Evolutionary conservation across 164 flowering plant genomes (phyloP).

Genomic region (Aristolochia fimbriata): DNA sequence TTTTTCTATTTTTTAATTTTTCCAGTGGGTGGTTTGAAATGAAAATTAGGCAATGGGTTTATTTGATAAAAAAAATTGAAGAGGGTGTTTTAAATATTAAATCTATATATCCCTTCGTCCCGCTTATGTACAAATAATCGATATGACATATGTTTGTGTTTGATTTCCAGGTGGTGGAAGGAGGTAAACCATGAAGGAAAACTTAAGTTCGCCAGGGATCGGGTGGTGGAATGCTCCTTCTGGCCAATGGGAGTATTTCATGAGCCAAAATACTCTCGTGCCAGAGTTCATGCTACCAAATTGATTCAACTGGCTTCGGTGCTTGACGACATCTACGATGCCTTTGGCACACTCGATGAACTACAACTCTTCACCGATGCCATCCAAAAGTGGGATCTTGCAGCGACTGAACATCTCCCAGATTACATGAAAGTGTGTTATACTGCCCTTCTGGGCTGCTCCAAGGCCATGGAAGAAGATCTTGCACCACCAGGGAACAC

Average conservation of each 20-base stretch:
- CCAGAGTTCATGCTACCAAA: not conserved
- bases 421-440: slow-evolving; percentile 30
- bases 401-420: slow-evolving; percentile 22
- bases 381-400: slow-evolving; percentile 31
- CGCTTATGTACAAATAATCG: no score
- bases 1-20: no score
- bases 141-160: not conserved
- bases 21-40: no score
- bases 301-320: not conserved
- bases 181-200: not conserved
- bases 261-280: slow-evolving; percentile 2
- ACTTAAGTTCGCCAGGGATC: slow-evolving; percentile 1
- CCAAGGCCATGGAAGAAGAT: slow-evolving; percentile 19
- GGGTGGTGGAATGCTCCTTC: slow-evolving; percentile 1
- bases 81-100: no score
- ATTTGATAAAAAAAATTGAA: no score
- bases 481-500: slow-evolving; percentile 19
- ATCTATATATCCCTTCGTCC: no score
- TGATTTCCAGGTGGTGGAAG: slow-evolving; percentile 5
- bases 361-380: slow-evolving; percentile 4
- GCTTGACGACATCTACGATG: slow-evolving; percentile 6
- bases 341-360: slow-evolving; percentile 1
- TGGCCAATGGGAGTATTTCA: not conserved
- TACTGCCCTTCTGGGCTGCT: slow-evolving; percentile 17
- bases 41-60: no score